Evolutionary conservation across 441 rosid species (phyloP).

Genomic region (Jatropha multifida): DNA sequence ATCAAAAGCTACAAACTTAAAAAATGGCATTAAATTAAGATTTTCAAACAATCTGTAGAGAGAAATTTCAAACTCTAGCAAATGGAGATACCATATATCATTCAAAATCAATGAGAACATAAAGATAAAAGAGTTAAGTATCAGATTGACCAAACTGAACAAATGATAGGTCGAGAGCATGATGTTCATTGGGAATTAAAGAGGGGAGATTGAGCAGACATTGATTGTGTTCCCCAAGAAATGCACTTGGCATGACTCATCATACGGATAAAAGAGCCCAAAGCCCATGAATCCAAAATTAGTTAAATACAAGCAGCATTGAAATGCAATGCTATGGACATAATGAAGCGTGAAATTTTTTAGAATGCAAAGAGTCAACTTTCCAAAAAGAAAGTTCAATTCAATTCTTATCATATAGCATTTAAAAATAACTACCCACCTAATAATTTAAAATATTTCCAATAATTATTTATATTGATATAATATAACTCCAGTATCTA

Average conservation of each 20-base stretch:
- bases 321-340: background rate
- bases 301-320: background rate
- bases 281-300: background rate
- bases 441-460: background rate
- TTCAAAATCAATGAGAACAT: background rate
- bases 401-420: background rate
- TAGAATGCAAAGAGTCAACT: background rate
- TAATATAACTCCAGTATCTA: background rate
- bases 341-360: background rate
- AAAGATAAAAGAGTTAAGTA: too few relatives aligned
- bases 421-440: background rate
- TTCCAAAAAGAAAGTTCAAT: background rate
- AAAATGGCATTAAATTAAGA: background rate
- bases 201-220: too few relatives aligned
- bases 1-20: background rate
- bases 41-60: background rate
- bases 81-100: background rate
- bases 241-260: background rate
- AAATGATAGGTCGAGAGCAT: too few relatives aligned
- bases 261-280: background rate
- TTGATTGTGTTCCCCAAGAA: background rate
- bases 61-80: background rate
- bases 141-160: too few relatives aligned
- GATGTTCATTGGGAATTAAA: too few relatives aligned
- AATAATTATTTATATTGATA: background rate